Percentiles rank a stretch among this genome's conserved stretches.
Conservation (phyloP, 495 filamentous ascomycete genomes). For the Talaromyces wortmannii region DNA sequence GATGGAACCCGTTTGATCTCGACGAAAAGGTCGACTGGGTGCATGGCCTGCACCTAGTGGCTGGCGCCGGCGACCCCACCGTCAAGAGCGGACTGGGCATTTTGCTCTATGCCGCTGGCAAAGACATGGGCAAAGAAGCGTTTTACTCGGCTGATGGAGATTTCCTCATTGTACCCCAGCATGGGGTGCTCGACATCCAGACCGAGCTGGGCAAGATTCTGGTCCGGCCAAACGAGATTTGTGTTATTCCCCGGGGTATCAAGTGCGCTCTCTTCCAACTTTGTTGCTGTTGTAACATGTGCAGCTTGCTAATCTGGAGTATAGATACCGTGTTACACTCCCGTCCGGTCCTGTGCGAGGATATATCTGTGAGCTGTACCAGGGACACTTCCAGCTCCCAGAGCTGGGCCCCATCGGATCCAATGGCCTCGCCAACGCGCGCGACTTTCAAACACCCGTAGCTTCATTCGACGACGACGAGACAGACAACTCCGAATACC, state of each 20-base stretch:
- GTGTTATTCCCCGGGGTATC: slow-evolving; percentile 79
- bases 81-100: slow-evolving; percentile 78
- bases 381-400: slow-evolving; percentile 77
- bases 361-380: slow-evolving; percentile 83
- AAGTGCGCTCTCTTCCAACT: not conserved
- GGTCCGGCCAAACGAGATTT: slow-evolving; percentile 85
- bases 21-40: slow-evolving; percentile 72
- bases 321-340: slow-evolving; percentile 65
- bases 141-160: slow-evolving; percentile 93
- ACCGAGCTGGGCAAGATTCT: slow-evolving; percentile 78
- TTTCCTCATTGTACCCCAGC: slow-evolving; percentile 77
- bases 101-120: slow-evolving; percentile 74
- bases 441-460: slow-evolving; percentile 82
- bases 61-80: slow-evolving; percentile 76
- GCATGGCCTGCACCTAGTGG: slow-evolving; percentile 67
- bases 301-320: not conserved
- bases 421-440: slow-evolving; percentile 78
- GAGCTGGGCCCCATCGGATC: slow-evolving; percentile 87
- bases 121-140: slow-evolving; percentile 69
- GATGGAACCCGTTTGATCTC: slow-evolving; percentile 86
- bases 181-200: slow-evolving; percentile 77
- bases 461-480: slow-evolving; percentile 65
- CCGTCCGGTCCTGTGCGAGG: slow-evolving; percentile 62
- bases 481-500: slow-evolving; percentile 38
- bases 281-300: not conserved